Evolutionary conservation across 768 basidiomycete species (phyloP), one percentile per base, ranked within the genome.

Genomic region (Lactifluus piperatus): DNA sequence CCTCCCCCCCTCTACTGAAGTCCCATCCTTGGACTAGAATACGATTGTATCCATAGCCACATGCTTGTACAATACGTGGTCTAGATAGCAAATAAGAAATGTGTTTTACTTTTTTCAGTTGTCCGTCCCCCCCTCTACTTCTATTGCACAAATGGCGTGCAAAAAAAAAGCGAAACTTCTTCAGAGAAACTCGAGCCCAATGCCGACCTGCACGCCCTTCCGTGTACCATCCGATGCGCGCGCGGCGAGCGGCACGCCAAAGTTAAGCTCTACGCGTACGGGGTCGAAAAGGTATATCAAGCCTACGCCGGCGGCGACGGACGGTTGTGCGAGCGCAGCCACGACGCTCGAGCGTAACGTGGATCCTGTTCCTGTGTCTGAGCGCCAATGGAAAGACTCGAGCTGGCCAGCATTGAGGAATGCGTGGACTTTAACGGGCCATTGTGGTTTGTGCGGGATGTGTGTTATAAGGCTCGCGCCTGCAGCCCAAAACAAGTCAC

Each of bases 371-470:
- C 27, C 79, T 18, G 6, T 80, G 65, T 7, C 75, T 63, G 41
- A 41, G 70, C 77, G 79, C 51, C 44, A 22, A 22, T 11, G 39
- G 27, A 57, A 26, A 16, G 72, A 69, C 63, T 88, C 84, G 32
- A 95, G 73, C 55, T 86, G 76, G 4, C 93, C 93, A 0, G 85
- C 85, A 64, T 97, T 95, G 47, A 90, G 62, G 79, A 89, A 97
- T 0, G 77, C 64, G 66, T 97, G 93, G 0, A 81, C 69, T 65
- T 93, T 93, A 26, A 94, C 69, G 0, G 92, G 92, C 93, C 92
- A 94, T n/a, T 87, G 74, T 0, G 83, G 75, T 67, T 82, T 87
- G 49, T 67, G 70, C 0, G 90, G 89, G 34, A 95, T 73, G 64
- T 91, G 78, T 1, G 86, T 82, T 43, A 94, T 79, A 47, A 94